These are phyloP conservation scores for Wickerhamomyces xylosicus DNA, from an alignment of 805 yeast species.

Conservation along the genomic window DNA sequence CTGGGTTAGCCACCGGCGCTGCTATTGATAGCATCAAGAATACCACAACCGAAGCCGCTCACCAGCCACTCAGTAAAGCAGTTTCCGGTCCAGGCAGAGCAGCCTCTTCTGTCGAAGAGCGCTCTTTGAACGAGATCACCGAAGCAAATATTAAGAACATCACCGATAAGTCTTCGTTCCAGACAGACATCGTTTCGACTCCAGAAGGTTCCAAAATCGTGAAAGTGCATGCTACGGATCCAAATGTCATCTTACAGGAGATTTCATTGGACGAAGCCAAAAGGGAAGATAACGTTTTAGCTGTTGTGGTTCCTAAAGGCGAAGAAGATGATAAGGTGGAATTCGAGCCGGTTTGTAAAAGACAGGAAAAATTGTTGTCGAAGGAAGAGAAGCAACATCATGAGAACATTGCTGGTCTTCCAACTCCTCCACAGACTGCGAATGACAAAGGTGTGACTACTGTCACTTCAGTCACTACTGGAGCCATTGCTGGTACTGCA, in stretches of 20 bases:
- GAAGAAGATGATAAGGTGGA: background rate
- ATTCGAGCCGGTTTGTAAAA: background rate
- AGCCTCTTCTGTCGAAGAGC: background rate
- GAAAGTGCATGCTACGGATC: constrained; percentile 5
- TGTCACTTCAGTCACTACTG: background rate
- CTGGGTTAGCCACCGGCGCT: constrained; percentile 3
- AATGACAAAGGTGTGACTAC: too few species aligned
- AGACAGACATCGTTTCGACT: constrained; percentile 5
- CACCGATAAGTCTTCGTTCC: constrained; percentile 7
- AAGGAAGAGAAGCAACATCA: background rate
- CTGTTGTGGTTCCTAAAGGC: constrained; percentile 8
- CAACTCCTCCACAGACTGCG: background rate
- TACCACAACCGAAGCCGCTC: constrained; percentile 1
- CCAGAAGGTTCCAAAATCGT: constrained; percentile 8
- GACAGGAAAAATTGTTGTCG: background rate
- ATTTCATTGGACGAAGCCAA: constrained; percentile 13
- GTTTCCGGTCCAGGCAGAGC: background rate
- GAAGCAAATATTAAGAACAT: constrained; percentile 6
- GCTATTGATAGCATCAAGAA: constrained; percentile 1
- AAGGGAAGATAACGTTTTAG: constrained; percentile 9
- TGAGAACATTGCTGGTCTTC: too few species aligned
- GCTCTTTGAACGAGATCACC: background rate
- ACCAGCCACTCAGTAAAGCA: background rate
- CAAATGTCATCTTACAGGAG: constrained; percentile 8
- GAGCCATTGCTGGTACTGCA: too few species aligned